Conservation (phyloP, 108 stramenopile genomes). For the Conticribra weissflogii region DNA sequence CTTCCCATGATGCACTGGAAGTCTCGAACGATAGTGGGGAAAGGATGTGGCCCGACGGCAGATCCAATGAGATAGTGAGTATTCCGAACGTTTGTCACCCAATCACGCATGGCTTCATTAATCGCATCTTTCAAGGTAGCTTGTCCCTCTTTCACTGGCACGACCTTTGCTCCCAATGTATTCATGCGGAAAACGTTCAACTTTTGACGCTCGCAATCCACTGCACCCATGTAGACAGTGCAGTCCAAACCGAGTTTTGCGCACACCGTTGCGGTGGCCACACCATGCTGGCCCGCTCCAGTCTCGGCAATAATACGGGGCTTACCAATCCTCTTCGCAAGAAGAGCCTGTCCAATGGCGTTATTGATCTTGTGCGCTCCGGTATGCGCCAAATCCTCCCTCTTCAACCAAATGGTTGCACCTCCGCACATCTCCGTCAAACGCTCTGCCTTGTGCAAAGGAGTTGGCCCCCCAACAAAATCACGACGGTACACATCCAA, state of each 20-base stretch:
- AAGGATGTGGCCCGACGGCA: slow-evolving; percentile 97
- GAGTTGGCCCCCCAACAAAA: slow-evolving; percentile 95
- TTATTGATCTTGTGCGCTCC: slow-evolving; percentile 99
- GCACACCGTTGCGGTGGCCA: slow-evolving; percentile 97
- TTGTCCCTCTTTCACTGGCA: slow-evolving; percentile 91
- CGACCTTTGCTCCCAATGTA: slow-evolving; percentile 94
- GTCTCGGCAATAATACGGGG: slow-evolving; percentile 98
- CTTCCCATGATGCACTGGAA: slow-evolving; percentile 92
- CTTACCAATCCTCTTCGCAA: slow-evolving; percentile 96
- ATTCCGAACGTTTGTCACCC: slow-evolving; percentile 95
- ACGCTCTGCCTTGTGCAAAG: slow-evolving; percentile 92
- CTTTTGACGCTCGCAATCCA: slow-evolving; percentile 95
- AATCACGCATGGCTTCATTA: slow-evolving; percentile 98
- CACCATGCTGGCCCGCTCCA: slow-evolving; percentile 97
- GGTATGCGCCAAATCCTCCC: slow-evolving; percentile 97
- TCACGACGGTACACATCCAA: slow-evolving; percentile 88
- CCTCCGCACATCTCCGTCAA: slow-evolving; percentile 91
- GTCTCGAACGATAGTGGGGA: slow-evolving; percentile 96
- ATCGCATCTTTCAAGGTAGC: slow-evolving; percentile 97
- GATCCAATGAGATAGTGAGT: slow-evolving; percentile 98
- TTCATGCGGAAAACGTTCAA: slow-evolving; percentile 98
- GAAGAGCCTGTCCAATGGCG: slow-evolving; percentile 95
- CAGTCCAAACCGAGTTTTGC: slow-evolving; percentile 95
- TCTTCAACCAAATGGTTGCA: slow-evolving; percentile 95
- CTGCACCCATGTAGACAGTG: slow-evolving; percentile 97